phyloP scores from a whole-genome alignment of 805 yeast genomes.

The Kregervanrija pseudodelftensis region DNA sequence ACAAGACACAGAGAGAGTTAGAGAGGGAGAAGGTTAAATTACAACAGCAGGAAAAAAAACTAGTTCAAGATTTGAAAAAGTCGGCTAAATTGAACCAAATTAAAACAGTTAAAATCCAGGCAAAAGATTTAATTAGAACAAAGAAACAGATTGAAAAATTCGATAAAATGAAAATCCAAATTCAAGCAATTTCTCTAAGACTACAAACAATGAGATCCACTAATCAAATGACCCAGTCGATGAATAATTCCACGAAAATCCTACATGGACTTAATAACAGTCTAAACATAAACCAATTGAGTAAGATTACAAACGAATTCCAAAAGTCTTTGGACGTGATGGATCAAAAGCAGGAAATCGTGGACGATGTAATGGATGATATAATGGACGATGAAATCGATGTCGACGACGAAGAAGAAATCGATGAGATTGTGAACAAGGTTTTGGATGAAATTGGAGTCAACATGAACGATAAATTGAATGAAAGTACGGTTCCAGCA shows the following conservation, averaged over 20 bases:
- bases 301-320: constrained; percentile 89
- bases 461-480: constrained; percentile 51
- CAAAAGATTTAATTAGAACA: constrained; percentile 89
- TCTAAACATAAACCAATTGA: constrained; percentile 88
- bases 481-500: constrained; percentile 30
- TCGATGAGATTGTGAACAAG: constrained; percentile 83
- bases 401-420: constrained; percentile 75
- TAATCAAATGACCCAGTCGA: constrained; percentile 90
- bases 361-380: constrained; percentile 97
- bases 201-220: constrained; percentile 89
- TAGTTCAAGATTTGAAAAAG: constrained; percentile 79
- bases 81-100: constrained; percentile 88
- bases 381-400: constrained; percentile 88
- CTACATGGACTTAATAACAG: constrained; percentile 78
- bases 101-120: constrained; percentile 87
- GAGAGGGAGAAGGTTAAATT: constrained; percentile 81
- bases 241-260: constrained; percentile 87
- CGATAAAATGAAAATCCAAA: constrained; percentile 87
- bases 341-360: constrained; percentile 98
- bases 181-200: constrained; percentile 88
- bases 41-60: constrained; percentile 87
- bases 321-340: constrained; percentile 90
- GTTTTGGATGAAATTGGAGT: constrained; percentile 96
- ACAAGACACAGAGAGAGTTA: constrained; percentile 88
- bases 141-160: constrained; percentile 78